Evolutionary conservation across 1,139 yeast genomes (phyloP), one percentile per base, ranked within the genome.

Genomic region (Hyphopichia khmerensis): DNA sequence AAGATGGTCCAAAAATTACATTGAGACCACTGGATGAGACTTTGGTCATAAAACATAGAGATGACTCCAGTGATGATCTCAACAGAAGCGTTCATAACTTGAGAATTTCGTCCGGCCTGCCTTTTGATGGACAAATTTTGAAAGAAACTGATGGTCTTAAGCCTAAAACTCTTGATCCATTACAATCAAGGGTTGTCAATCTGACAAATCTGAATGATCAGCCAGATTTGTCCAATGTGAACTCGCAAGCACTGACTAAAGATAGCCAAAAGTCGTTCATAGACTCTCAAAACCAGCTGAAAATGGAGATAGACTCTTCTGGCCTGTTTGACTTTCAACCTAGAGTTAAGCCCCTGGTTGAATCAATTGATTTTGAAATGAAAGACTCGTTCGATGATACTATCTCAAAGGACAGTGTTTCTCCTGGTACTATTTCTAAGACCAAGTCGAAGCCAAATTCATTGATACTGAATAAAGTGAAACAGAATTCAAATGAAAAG

Each of bases 1-100:
- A 14, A 9, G 10, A 17, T 35, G 24, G 15, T 9, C n/a, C 40
- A 13, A 16, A 8, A 16, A 16, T 18, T 23, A 16, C 17, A n/a
- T 17, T 17, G 2, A 30, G 55, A 24, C 53, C 56, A 10, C 45
- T 43, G 35, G 53, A 52, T 43, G 50, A 52, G 38, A 39, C 36
- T 9, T 39, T 51, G n/a, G 46, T 44, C 4, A 52, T 52, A 5
- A 40, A 40, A 17, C 47, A 47, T 31, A 43, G 41, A 21, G 49
- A 43, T 24, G 47, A 43, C 26, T 11, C 11, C 9, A 38, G 29
- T 19, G 55, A 52, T 9, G 54, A 48, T 11, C 38, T 52, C 14
- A 51, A 50, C 34, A 40, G 38, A 17, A 49, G 55, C 23, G 56
- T 52, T 1, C 41, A 45, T 21, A 47, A 42, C 2, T 40, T 51